Evolutionary conservation across 75 land plant genomes (phyloP), one percentile per base, ranked within the genome.

Genomic region (Ceratopteris richardii): DNA sequence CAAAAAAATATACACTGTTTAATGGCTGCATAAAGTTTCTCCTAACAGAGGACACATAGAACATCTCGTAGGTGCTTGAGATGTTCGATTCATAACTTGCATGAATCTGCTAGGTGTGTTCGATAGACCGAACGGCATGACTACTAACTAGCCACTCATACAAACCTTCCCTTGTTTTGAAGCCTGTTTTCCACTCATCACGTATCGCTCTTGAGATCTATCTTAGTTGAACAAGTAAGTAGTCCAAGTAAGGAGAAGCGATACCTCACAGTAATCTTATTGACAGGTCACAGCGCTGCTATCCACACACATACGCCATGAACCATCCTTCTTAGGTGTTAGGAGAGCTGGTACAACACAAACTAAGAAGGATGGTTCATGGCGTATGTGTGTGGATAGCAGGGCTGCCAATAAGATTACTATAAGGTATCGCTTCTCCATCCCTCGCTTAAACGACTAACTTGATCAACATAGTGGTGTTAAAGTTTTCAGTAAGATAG

Each of bases 181-280:
- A 69, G 0, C 56, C 52, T 5, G 65, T 68, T 42, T 78, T 78
- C 56, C 73, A 73, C 20, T 73, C 69, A 65, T 78, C 72, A 0
- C 68, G 48, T 29, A 23, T 43, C 2, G 17, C 37, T 30, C 10
- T 30, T 9, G 13, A 30, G 58, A 57, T 57, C 58, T 27, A 51
- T 51, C 18, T 51, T 51, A 18, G 54, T 51, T 53, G 31, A 41
- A 68, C 55, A 0, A 78, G 19, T 58, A 78, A 36, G 25, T 65
- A 64, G 31, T 67, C 75, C 17, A 64, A 61, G 76, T 23, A 79
- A 56, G 1, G 81, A 66, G 51, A 72, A 74, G 5, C 62, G 12
- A 36, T 70, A 67, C 19, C 57, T 65, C 2, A 79, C 37, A n/a
- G 60, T 69, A 4, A 76, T 66, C 29, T 66, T 64, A 42, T 70